Evolutionary conservation across 2,329 filamentous ascomycete genomes (phyloP), one percentile per base, ranked within the genome.

Genomic region (Sporothrix mexicana): DNA sequence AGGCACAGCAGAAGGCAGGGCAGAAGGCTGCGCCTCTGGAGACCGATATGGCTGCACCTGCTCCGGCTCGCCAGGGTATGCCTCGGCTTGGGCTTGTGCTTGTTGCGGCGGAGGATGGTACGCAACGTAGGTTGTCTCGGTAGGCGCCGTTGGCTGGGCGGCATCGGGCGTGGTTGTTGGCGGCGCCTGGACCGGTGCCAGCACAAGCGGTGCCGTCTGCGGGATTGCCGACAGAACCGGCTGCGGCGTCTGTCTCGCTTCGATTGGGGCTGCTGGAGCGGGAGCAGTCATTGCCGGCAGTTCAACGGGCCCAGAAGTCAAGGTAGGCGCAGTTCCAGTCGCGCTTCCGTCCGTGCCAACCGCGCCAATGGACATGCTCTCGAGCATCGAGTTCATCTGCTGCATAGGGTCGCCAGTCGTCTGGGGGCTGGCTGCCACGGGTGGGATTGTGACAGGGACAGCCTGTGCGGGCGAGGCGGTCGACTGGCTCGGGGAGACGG

Each of bases 371-470:
- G 62, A 45, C 59, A 71, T 64, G 5, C 17, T 43, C 59, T 71
- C 30, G n/a, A 71, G 45, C 69, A 71, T 66, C 30, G 6, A 8
- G 12, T 71, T 47, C 30, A 71, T 47, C 45, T 64, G 57, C 17
- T 64, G 57, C 43, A 71, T 20, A 5, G n/a, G 25, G 3, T 71
- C 69, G 3, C 15, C 45, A 5, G 23, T 41, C 2, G 30, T 20
- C 3, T 49, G n/a, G 15, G 68, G 43, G 6, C 41, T 70, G 23
- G 15, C 41, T 7, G 51, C 45, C 0, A 4, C 43, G 6, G 49
- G 13, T 8, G 41, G 9, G n/a, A n/a, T n/a, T n/a, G n/a, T n/a
- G n/a, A n/a, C n/a, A n/a, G 49, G 17, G 1, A 30, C 51, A 13
- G 68, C 2, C 2, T 30, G 8, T 0, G 6, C 10, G 13, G 36